A percentile compares a stretch with the other conserved stretches of the same genome.
Conservation (phyloP, 2,329 filamentous ascomycete species). For the Diaporthe sp. region DNA sequence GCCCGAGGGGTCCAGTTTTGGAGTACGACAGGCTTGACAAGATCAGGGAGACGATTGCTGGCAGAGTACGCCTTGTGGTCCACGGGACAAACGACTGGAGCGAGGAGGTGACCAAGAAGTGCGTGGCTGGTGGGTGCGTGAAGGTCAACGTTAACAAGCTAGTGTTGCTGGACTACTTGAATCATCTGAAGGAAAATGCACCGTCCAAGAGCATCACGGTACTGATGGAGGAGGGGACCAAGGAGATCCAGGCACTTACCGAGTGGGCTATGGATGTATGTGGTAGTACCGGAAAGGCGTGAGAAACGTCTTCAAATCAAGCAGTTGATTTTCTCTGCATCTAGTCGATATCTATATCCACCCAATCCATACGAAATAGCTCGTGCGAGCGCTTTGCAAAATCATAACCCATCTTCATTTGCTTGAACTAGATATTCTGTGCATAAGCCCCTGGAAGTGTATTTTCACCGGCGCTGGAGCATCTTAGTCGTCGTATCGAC, state of each 20-base stretch:
- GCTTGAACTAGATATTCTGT: background rate
- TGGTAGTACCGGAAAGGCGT: slow-evolving; percentile 36
- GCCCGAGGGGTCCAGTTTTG: slow-evolving; percentile 31
- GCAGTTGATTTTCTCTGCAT: background rate
- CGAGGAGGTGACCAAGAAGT: slow-evolving; percentile 33
- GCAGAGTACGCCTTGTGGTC: slow-evolving; percentile 30
- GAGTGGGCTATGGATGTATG: slow-evolving; percentile 40
- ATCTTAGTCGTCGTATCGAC: no score
- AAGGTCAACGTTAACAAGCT: slow-evolving; percentile 39
- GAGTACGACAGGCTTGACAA: slow-evolving; percentile 44
- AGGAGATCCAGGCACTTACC: slow-evolving; percentile 39
- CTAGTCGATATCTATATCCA: no score
- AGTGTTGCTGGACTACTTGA: slow-evolving; percentile 39
- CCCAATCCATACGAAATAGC: background rate
- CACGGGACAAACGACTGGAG: slow-evolving; percentile 34
- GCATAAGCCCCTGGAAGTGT: no score
- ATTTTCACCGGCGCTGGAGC: background rate
- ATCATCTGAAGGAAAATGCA: slow-evolving; percentile 37
- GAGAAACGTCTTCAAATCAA: background rate
- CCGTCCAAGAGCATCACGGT: slow-evolving; percentile 28
- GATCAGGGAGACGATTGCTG: slow-evolving; percentile 25
- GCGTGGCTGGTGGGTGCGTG: slow-evolving; percentile 30
- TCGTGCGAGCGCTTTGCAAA: background rate
- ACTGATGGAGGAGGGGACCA: slow-evolving; percentile 38
- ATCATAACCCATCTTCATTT: background rate